Evolutionary conservation across 305 asterid species (phyloP).

Genomic region (Nicotiana rustica): DNA sequence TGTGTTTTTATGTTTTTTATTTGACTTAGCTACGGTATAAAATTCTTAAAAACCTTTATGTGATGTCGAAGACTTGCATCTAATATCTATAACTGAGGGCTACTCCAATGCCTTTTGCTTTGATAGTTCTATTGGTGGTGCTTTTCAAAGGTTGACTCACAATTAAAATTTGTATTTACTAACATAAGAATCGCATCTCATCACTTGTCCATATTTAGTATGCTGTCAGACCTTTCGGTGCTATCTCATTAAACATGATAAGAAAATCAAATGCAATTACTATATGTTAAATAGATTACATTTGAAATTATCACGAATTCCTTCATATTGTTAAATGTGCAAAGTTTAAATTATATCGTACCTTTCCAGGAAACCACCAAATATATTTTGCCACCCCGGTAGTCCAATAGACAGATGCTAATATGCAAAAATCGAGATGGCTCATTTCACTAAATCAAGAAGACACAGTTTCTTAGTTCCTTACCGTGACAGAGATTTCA

Average conservation of each 20-base stretch:
- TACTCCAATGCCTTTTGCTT: neutral
- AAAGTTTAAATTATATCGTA: neutral
- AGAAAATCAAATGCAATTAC: neutral
- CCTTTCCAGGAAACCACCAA: neutral
- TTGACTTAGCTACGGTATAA: neutral
- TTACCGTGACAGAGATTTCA: conserved; percentile 88
- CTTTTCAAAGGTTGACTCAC: neutral
- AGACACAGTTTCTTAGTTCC: conserved; percentile 39
- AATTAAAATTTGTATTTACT: neutral
- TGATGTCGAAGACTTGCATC: conserved; percentile 4
- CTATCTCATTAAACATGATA: conserved; percentile 9
- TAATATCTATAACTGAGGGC: neutral
- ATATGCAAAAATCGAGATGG: neutral
- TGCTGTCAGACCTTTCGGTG: neutral
- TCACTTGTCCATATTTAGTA: neutral
- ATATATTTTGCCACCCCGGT: neutral
- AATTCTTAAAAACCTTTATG: neutral
- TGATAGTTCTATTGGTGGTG: conserved; percentile 16
- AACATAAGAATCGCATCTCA: neutral
- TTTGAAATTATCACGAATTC: neutral
- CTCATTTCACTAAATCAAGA: neutral
- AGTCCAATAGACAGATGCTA: neutral
- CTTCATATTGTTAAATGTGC: neutral
- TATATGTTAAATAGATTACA: neutral
- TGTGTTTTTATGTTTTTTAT: neutral